These are phyloP conservation scores for Ambrosia artemisiifolia DNA, from an alignment of 129 eudicot genomes.

Conservation along the genomic window DNA sequence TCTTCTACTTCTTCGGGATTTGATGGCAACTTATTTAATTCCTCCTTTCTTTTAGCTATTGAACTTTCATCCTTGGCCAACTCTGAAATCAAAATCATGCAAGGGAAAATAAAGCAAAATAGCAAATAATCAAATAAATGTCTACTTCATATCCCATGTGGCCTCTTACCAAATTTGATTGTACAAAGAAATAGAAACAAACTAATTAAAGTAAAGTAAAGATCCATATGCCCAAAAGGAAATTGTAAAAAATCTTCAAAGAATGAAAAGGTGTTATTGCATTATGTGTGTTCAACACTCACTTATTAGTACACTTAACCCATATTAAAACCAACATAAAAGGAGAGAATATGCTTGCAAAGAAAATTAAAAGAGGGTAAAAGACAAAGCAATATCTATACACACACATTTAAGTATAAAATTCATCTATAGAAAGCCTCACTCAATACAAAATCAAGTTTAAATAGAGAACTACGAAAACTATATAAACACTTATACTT, in stretches of 20 bases:
- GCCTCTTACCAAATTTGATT: not conserved
- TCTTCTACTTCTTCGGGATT: constrained; percentile 97
- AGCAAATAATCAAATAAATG: not conserved
- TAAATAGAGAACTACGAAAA: not conserved
- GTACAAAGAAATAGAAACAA: not conserved
- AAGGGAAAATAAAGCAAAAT: not conserved
- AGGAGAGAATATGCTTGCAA: not conserved
- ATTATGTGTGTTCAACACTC: not conserved
- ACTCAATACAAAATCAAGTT: no score
- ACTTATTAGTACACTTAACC: not conserved
- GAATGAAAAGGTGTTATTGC: not conserved
- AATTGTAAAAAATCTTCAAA: not conserved
- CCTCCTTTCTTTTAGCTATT: constrained; percentile 36
- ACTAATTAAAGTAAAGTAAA: not conserved
- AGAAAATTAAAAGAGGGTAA: not conserved
- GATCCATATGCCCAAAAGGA: not conserved
- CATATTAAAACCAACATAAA: not conserved
- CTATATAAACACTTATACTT: not conserved
- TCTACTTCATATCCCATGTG: constrained; percentile 10
- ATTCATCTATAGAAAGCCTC: no score
- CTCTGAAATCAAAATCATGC: constrained; percentile 40
- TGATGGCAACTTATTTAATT: constrained; percentile 62
- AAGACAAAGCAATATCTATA: no score
- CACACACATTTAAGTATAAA: no score
- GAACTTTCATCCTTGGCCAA: constrained; percentile 48